Conservation (phyloP, 331 rosid genomes). For the Pyrus hybrid region DNA sequence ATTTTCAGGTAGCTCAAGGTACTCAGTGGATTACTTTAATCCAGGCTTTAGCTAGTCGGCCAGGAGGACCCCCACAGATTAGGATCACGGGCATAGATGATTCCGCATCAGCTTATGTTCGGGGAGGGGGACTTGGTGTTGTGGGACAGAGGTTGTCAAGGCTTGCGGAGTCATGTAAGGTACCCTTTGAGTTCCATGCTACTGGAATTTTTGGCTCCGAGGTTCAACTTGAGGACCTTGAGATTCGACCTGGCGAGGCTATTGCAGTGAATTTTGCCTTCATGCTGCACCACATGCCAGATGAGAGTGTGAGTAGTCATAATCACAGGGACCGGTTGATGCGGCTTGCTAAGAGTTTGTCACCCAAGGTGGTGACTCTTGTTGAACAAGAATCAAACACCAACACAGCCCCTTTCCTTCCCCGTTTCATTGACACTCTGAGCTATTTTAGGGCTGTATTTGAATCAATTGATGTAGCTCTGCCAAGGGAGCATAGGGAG, state of each 20-base stretch:
- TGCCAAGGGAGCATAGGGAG: slow-evolving; percentile 63
- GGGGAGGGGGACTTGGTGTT: slow-evolving; percentile 70
- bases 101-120: slow-evolving; percentile 56
- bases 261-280: slow-evolving; percentile 73
- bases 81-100: slow-evolving; percentile 73
- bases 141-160: slow-evolving; percentile 51
- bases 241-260: slow-evolving; percentile 54
- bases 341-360: slow-evolving; percentile 55
- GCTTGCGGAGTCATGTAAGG: slow-evolving; percentile 48
- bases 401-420: slow-evolving; percentile 50
- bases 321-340: slow-evolving; percentile 61
- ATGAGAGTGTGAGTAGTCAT: slow-evolving; percentile 51
- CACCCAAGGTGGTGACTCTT: slow-evolving; percentile 77
- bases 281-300: slow-evolving; percentile 77
- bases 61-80: slow-evolving; percentile 73
- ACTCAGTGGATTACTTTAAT: slow-evolving; percentile 71
- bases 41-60: slow-evolving; percentile 61
- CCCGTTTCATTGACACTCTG: slow-evolving; percentile 69
- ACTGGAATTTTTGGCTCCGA: slow-evolving; percentile 32
- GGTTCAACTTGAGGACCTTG: slow-evolving; percentile 49
- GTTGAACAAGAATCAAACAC: slow-evolving; percentile 77
- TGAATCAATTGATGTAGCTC: slow-evolving; percentile 57
- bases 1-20: slow-evolving; percentile 83
- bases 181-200: slow-evolving; percentile 68
- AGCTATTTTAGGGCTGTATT: slow-evolving; percentile 50